Base-by-base conservation (phyloP, 345 rosid species). In the Camelina hispida region DNA sequence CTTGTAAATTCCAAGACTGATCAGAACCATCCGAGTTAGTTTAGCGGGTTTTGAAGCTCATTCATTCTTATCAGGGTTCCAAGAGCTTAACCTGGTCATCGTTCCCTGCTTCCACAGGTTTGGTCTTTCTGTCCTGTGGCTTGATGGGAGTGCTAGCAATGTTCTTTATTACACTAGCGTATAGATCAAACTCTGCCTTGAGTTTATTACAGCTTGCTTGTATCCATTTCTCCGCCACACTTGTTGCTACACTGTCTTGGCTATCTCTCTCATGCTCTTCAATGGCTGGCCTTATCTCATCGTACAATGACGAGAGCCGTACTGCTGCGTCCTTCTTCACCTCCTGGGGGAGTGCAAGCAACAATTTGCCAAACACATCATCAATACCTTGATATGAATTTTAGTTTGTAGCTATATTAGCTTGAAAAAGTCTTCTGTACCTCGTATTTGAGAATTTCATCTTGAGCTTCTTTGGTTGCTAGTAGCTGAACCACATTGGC, bases 221-320 rank as follows among this genome's bases (percentile, higher is more conserved):
- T 28, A 95, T 92, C 99, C 99, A 95, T 76, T 90, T 92, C 87
- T 95, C 99, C 2, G 97, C 99, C 54, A 95, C 93, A 46, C 92
- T 87, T 35, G 99, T 92, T 3, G 99, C 90, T 34, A 90, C 93
- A 70, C 85, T 85, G 71, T 92, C 99, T 78, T 95, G 97, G 83
- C 76, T 95, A 73, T 95, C 99, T 85, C 96, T 89, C 73, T 90
- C 99, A 42, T 92, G 94, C 78, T 95, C 97, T 80, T 95, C 98
- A 40, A 95, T 90, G 8, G 93, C 94, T 1, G 97, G 98, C 10
- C 98, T 79, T 61, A 95, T 95, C 76, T 92, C 96, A 74, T 87
- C 75, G 40, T 88, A 92, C 71, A 95, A 73, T 40, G 82, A 76
- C 18, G 87, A 75, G 7, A 92, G 97, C 65, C 83, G 78, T 37